Percentiles rank a stretch among this genome's conserved stretches.
These are phyloP conservation scores for Alternaria solani DNA, from an alignment of 2,329 filamentous ascomycete species.

Conservation along the genomic window DNA sequence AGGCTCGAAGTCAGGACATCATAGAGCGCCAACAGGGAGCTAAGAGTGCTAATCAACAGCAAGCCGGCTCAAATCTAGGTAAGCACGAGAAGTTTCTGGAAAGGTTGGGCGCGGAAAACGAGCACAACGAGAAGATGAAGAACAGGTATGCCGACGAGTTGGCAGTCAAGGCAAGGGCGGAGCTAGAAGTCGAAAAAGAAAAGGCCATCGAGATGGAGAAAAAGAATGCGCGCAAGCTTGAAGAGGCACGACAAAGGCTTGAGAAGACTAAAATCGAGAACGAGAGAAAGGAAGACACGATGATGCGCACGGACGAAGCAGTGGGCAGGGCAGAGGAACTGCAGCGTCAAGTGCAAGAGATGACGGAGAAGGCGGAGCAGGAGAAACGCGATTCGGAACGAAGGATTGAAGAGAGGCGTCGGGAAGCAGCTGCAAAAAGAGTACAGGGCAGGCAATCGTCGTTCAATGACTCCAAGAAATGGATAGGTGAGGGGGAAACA, in stretches of 20 bases:
- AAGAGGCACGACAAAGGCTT: background rate
- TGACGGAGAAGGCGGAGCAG: background rate
- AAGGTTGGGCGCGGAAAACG: background rate
- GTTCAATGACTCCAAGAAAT: background rate
- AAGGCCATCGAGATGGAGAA: background rate
- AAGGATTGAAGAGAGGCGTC: background rate
- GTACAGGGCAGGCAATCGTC: background rate
- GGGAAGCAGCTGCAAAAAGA: background rate
- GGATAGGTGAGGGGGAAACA: background rate
- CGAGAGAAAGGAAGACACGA: background rate
- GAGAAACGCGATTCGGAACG: background rate
- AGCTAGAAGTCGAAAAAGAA: background rate
- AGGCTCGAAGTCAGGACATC: background rate
- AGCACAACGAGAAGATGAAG: slow-evolving; percentile 2
- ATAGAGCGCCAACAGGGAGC: background rate
- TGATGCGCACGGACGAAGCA: background rate
- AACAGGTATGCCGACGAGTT: slow-evolving; percentile 2
- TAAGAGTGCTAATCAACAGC: background rate
- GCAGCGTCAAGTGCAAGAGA: background rate
- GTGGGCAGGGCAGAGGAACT: background rate
- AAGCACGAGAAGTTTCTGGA: background rate
- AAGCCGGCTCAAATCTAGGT: background rate
- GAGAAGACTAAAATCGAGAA: background rate
- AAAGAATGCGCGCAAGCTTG: background rate
- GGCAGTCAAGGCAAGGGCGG: background rate